These are phyloP conservation scores for Scedosporium apiospermum DNA, from an alignment of 2,329 filamentous ascomycete species.

Conservation along the genomic window DNA sequence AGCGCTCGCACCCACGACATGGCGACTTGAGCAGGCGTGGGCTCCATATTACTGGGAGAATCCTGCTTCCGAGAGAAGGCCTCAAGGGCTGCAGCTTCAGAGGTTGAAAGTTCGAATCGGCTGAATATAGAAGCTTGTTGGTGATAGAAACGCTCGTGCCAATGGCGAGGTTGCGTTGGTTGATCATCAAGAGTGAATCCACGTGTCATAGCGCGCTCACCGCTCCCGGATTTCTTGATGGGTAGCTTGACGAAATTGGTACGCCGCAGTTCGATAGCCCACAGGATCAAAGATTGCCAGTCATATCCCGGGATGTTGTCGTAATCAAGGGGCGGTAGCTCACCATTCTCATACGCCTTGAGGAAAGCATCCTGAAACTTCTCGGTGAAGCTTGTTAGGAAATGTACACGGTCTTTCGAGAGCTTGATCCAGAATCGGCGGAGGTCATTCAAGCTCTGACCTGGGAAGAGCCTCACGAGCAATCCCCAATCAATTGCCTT, in stretches of 20 bases:
- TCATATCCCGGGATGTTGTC: constrained; percentile 56
- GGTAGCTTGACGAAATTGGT: constrained; percentile 40
- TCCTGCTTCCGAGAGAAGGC: not conserved
- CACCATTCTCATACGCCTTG: constrained; percentile 52
- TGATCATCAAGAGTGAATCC: constrained; percentile 25
- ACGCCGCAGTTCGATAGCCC: constrained; percentile 48
- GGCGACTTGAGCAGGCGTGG: constrained; percentile 23
- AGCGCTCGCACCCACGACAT: constrained; percentile 52
- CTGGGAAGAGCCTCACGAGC: constrained; percentile 45
- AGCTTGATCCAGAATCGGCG: constrained; percentile 50
- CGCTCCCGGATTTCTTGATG: constrained; percentile 23
- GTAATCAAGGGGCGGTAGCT: constrained; percentile 54
- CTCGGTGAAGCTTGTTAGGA: constrained; percentile 26
- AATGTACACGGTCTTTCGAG: constrained; percentile 9
- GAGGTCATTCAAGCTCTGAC: constrained; percentile 39
- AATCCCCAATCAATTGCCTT: constrained; percentile 52
- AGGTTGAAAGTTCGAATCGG: constrained; percentile 44
- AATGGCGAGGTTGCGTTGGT: constrained; percentile 24
- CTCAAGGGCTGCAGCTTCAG: constrained; percentile 32
- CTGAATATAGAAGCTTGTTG: constrained; percentile 44
- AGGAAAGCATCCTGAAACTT: constrained; percentile 59
- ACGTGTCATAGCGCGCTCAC: not conserved
- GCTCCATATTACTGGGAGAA: not conserved
- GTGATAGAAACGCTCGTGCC: constrained; percentile 49
- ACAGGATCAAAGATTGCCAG: constrained; percentile 56